A percentile compares a stretch with the other conserved stretches of the same genome.
Conservation (phyloP, 75 land plant species). For the Larix kaempferi region DNA sequence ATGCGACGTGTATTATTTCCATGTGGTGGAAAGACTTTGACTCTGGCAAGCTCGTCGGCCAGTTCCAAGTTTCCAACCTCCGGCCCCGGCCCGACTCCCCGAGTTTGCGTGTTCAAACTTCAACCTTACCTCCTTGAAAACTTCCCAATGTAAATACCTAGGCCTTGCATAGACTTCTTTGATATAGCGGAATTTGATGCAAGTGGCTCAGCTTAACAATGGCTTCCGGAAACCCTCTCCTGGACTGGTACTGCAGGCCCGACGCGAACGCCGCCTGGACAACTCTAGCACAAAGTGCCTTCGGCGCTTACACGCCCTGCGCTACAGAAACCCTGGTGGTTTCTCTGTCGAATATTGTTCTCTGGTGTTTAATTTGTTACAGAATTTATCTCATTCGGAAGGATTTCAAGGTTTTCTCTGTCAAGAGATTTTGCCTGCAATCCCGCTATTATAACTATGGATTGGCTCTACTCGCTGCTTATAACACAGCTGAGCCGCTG, state of each 20-base stretch:
- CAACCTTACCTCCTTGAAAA: too few relatives aligned
- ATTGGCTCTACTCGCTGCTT: conserved; percentile 56
- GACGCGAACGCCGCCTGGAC: conserved; percentile 66
- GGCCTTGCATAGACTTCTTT: too few relatives aligned
- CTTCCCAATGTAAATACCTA: too few relatives aligned
- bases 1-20: too few relatives aligned
- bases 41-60: too few relatives aligned
- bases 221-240: not conserved
- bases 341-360: conserved; percentile 60
- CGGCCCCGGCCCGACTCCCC: too few relatives aligned
- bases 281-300: conserved; percentile 55
- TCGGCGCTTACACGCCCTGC: conserved; percentile 92
- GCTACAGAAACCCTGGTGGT: conserved; percentile 61
- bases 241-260: conserved; percentile 69
- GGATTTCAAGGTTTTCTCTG: conserved; percentile 15
- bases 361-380: conserved; percentile 45
- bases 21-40: too few relatives aligned
- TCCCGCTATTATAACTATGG: conserved; percentile 46
- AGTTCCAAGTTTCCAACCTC: too few relatives aligned
- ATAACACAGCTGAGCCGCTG: conserved; percentile 64
- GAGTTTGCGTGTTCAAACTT: too few relatives aligned
- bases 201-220: not conserved
- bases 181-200: too few relatives aligned
- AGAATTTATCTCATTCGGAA: conserved; percentile 61
- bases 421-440: conserved; percentile 48